Evolutionary conservation across 441 rosid genomes (phyloP).

Genomic region (Rhodomyrtus psidioides): DNA sequence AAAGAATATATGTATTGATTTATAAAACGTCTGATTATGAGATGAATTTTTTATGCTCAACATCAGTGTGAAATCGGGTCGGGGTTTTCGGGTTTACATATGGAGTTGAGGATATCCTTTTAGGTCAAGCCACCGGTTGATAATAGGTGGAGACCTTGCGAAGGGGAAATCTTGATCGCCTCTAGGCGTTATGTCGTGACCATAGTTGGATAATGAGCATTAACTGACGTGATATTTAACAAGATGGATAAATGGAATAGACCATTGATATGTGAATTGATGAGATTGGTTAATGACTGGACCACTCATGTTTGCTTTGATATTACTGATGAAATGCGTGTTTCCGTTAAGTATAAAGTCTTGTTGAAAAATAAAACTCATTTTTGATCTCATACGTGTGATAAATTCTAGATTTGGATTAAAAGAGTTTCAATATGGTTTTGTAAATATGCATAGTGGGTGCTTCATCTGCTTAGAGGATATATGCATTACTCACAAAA

Average conservation of each 20-base stretch:
- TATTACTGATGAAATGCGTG: not conserved
- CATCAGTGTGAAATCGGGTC: accelerated
- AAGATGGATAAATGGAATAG: too few species aligned
- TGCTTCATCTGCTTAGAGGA: not conserved
- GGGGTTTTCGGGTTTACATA: not conserved
- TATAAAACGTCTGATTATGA: not conserved
- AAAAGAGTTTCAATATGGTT: not conserved
- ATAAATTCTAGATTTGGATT: not conserved
- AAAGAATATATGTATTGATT: not conserved
- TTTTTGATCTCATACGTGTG: not conserved
- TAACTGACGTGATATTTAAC: not conserved
- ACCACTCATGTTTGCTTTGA: not conserved
- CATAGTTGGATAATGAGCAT: not conserved
- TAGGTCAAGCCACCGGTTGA: accelerated
- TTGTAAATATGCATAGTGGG: not conserved
- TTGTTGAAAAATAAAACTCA: not conserved
- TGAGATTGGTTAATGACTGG: not conserved
- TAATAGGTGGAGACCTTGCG: not conserved
- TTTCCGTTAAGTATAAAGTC: not conserved
- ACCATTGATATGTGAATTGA: not conserved
- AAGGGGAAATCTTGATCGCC: accelerated
- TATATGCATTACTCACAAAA: not conserved
- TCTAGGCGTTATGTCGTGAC: accelerated
- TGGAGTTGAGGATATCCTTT: not conserved
- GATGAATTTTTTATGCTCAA: not conserved